Percentiles rank a stretch among this genome's conserved stretches.
These are phyloP conservation scores for Fomitopsis serialis DNA, from an alignment of 768 basidiomycete species.

Conservation along the genomic window DNA sequence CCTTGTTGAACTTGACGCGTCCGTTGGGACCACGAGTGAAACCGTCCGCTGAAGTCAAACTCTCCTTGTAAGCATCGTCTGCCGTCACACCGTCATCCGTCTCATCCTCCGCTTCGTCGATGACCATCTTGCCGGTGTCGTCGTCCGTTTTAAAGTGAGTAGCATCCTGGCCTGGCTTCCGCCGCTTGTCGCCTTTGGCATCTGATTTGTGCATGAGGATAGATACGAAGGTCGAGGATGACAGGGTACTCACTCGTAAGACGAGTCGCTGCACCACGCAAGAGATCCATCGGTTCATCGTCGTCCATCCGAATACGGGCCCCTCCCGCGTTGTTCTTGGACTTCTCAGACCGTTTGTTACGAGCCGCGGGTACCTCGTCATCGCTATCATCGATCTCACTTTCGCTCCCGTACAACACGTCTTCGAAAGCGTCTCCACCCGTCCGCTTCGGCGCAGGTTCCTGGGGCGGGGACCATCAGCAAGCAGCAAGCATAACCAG, in stretches of 20 bases:
- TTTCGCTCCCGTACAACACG: constrained; percentile 94
- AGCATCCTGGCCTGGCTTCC: constrained; percentile 84
- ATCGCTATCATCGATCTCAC: constrained; percentile 74
- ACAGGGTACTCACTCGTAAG: constrained; percentile 53
- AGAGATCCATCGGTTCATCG: constrained; percentile 92
- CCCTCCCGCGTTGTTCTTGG: constrained; percentile 33
- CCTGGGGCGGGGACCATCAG: not conserved
- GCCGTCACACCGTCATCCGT: constrained; percentile 37
- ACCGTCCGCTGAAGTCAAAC: constrained; percentile 80
- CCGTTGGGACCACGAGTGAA: constrained; percentile 83
- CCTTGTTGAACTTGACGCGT: constrained; percentile 91
- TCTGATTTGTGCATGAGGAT: not conserved
- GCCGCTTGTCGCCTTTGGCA: constrained; percentile 45
- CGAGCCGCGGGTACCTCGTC: constrained; percentile 38
- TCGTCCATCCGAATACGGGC: constrained; percentile 79
- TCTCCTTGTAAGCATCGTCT: constrained; percentile 81
- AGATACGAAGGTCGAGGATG: not conserved
- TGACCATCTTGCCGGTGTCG: constrained; percentile 75
- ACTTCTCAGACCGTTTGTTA: constrained; percentile 28
- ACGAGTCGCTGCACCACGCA: constrained; percentile 71
- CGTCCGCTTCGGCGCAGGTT: constrained; percentile 41
- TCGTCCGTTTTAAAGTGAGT: constrained; percentile 83
- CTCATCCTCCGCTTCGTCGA: constrained; percentile 51
- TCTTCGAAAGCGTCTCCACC: constrained; percentile 86
- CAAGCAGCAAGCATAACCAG: constrained; percentile 1